Evolutionary conservation across 1,284 basidiomycete genomes (phyloP), one percentile per base, ranked within the genome.

Genomic region (Schizophyllum commune): DNA sequence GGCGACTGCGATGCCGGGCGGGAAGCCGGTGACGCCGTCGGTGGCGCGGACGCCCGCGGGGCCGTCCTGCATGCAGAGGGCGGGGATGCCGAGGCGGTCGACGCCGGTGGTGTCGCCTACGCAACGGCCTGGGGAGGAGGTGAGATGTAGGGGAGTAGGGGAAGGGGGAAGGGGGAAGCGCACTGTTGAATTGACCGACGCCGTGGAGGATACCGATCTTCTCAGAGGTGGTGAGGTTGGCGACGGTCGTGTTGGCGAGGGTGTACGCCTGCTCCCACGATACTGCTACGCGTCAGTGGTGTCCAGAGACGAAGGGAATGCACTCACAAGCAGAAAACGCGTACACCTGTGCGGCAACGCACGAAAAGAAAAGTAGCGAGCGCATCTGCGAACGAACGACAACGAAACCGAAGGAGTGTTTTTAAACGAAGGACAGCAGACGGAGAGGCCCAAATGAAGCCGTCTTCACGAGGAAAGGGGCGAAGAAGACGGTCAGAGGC

Each of bases 1-100:
- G 5, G 80, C 83, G n/a, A 73, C 70, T 32, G 82, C 83, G 61
- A 87, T 79, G 3, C 78, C 83, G 3, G 80, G 71, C 4, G 83
- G 83, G 62, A 83, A 85, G 0, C 81, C 75, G 13, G 78, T 82
- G 0, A 85, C 80, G 15, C 82, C 81, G 56, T 82, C 78, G 47
- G 73, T 72, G 34, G 77, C 68, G n/a, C 81, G 76, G 17, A 83
- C 62, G 5, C 82, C 82, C 22, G 80, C 77, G 0, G 82, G 85
- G 2, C 84, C 83, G 67, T 88, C 86, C 65, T 86, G 72, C 54
- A 79, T 71, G 65, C 79, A 81, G 33, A 81, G 63, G 0, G 77
- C 76, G 1, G 79, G 77, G 52, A 81, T 75, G 8, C 73, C 73
- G 19, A 81, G 72, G 21, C 83, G 79, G 8, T 78, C 71, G 32